Conservation (phyloP, 345 rosid genomes). For the Laguncularia racemosa region DNA sequence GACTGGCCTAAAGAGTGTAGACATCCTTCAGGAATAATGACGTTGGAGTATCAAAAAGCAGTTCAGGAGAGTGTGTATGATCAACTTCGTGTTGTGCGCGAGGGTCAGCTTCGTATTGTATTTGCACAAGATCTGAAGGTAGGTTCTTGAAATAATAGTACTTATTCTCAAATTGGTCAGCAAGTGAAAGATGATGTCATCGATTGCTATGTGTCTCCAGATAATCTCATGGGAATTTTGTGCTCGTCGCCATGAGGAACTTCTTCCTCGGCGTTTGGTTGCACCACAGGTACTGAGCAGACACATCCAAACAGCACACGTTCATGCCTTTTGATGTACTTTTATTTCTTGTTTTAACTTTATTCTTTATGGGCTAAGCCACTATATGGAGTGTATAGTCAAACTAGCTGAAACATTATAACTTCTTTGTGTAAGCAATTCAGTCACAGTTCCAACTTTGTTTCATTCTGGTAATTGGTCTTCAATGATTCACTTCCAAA, state of each 20-base stretch:
- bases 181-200: background rate
- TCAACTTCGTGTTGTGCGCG: conserved; percentile 95
- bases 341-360: too few relatives aligned
- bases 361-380: too few relatives aligned
- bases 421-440: too few relatives aligned
- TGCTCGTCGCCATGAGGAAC: conserved; percentile 88
- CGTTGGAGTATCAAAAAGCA: conserved; percentile 81
- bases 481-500: background rate
- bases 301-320: background rate
- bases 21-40: conserved; percentile 69
- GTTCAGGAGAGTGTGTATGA: conserved; percentile 97
- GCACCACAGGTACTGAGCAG: conserved; percentile 71
- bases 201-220: conserved; percentile 25
- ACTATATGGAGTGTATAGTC: too few relatives aligned
- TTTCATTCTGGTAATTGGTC: too few relatives aligned
- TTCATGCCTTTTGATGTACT: too few relatives aligned
- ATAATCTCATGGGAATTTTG: conserved; percentile 98
- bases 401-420: too few relatives aligned
- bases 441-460: too few relatives aligned
- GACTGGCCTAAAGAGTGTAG: conserved; percentile 83
- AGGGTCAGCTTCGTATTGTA: conserved; percentile 89
- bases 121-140: conserved; percentile 94
- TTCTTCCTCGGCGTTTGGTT: conserved; percentile 90
- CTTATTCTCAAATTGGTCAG: too few relatives aligned
- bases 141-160: conserved; percentile 4